Base-by-base conservation (phyloP, 148 eudicot species). In the Silene latifolia region DNA sequence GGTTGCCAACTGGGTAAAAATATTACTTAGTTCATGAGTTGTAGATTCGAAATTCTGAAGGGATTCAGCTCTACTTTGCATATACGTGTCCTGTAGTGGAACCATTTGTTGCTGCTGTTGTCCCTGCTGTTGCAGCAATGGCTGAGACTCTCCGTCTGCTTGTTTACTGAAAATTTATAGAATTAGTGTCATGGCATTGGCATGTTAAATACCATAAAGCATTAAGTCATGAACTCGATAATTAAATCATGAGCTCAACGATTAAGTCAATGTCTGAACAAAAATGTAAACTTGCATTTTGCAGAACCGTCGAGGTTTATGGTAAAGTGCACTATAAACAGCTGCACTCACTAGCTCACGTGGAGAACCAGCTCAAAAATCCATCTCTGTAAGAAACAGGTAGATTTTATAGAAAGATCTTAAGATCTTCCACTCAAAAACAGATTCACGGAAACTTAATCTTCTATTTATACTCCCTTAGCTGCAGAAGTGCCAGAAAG, bases 61-160 rank as follows among this genome's bases (percentile, higher is more conserved):
- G 58, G 96, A 92, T 77, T 88, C 92, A 78, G 96, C 90, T 86
- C 96, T 87, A 80, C 96, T 90, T 78, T 90, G 89, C 96, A 90
- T 90, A 76, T 88, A 90, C 71, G 86, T 87, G 78, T 90, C 96
- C 70, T 90, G 96, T 20, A 87, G 35, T 42, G 96, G 96, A 77
- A 87, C 96, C 89, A 90, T 20, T 76, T 87, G 92, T 48, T 86
- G 89, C 76, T 89, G 91, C 17, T 76, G 71, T 47, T 77, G 80
- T 7, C 68, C 82, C 72, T 87, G 91, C 79, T 90, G 90, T 54
- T 88, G 92, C 72, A 90, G 67, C 75, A 90, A 64, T 64, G 96
- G 90, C 80, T 90, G 92, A 74, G 89, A 80, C 57, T 90, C 92
- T 54, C 87, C 89, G 74, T 90, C 96, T 63, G 73, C 83, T 58